These are phyloP conservation scores for Coprinellus aureogranulatus DNA, from an alignment of 768 basidiomycete genomes.

Conservation along the genomic window DNA sequence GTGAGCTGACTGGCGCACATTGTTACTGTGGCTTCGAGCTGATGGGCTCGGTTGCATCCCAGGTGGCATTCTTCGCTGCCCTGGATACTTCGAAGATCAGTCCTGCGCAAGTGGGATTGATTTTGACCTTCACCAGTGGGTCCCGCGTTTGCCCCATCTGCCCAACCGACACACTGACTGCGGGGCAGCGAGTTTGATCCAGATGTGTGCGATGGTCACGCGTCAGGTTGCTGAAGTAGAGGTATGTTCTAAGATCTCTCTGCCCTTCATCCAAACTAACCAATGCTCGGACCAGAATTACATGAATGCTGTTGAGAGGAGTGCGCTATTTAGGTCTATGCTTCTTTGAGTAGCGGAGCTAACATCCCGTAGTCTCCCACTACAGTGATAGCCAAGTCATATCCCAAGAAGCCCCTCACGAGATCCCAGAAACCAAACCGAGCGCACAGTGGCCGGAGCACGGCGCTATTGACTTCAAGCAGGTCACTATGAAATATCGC, in stretches of 20 bases:
- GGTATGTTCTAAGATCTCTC: too few species aligned
- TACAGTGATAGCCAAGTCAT: slow-evolving; percentile 44
- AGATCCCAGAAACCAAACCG: slow-evolving; percentile 59
- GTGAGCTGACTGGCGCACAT: too few species aligned
- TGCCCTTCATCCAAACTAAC: too few species aligned
- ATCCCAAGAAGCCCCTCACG: slow-evolving; percentile 21
- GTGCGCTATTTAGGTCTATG: too few species aligned
- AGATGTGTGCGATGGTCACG: slow-evolving; percentile 52
- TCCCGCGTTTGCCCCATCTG: slow-evolving; percentile 1
- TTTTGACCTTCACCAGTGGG: slow-evolving; percentile 62
- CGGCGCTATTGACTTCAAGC: slow-evolving; percentile 61
- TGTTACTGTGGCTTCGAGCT: too few species aligned
- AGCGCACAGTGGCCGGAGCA: slow-evolving; percentile 64
- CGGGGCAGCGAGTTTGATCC: slow-evolving; percentile 52
- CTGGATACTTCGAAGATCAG: slow-evolving; percentile 54
- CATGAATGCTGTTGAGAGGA: slow-evolving; percentile 63
- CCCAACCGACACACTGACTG: too few species aligned
- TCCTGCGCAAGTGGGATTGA: slow-evolving; percentile 70
- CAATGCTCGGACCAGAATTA: too few species aligned
- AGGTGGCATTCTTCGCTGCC: slow-evolving; percentile 68
- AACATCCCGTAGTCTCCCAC: too few species aligned
- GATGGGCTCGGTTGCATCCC: too few species aligned
- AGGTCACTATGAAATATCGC: slow-evolving; percentile 62
- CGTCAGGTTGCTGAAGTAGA: slow-evolving; percentile 65
- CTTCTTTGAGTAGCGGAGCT: too few species aligned